Conservation (phyloP, 2,329 filamentous ascomycete species). For the Sarocladiaceae sp. region DNA sequence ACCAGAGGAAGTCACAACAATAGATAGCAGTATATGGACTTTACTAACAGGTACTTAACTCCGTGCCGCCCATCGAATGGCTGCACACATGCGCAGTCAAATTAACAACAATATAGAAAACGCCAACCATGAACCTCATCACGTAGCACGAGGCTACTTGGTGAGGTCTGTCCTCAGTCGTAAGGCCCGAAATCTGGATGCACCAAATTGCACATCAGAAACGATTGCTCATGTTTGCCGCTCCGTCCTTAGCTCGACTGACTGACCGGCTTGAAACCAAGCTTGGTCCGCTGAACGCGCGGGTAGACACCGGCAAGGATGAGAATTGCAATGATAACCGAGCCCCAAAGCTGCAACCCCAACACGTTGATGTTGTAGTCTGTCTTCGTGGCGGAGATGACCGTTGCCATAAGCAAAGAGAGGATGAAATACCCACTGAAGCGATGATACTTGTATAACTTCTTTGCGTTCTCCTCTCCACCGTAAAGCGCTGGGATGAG, state of each 20-base stretch:
- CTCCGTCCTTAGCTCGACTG: neutral
- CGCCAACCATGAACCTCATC: no score
- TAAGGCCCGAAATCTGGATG: no score
- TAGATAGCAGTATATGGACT: no score
- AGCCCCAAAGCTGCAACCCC: slow-evolving; percentile 69
- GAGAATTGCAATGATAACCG: slow-evolving; percentile 59
- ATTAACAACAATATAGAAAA: no score
- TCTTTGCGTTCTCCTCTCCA: slow-evolving; percentile 71
- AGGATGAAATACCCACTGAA: slow-evolving; percentile 68
- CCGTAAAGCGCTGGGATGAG: slow-evolving; percentile 70
- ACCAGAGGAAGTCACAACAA: no score
- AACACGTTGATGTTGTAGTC: slow-evolving; percentile 63
- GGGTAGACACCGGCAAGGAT: slow-evolving; percentile 67
- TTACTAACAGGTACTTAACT: no score
- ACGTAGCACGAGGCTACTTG: no score
- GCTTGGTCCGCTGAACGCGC: slow-evolving; percentile 74
- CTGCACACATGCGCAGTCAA: no score
- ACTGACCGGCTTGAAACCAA: slow-evolving; percentile 42
- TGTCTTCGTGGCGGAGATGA: slow-evolving; percentile 70
- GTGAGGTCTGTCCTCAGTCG: no score
- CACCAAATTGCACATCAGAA: no score
- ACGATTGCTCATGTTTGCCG: neutral
- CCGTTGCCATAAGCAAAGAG: slow-evolving; percentile 64
- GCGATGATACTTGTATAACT: slow-evolving; percentile 86
- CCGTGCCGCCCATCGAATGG: no score